Conservation (phyloP, 768 basidiomycete species). For the Termitomyces sp. region DNA sequence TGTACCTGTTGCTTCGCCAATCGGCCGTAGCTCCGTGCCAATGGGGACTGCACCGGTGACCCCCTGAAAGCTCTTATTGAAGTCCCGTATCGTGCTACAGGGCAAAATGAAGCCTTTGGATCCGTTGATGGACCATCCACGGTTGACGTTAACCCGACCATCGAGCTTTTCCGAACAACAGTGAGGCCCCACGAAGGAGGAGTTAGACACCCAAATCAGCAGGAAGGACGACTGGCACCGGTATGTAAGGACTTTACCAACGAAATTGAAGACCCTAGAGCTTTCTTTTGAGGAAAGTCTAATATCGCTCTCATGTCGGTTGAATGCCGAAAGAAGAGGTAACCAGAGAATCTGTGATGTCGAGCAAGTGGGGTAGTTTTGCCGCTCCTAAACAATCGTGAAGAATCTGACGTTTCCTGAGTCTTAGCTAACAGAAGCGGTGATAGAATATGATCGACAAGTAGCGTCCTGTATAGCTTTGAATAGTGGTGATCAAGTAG, state of each 20-base stretch:
- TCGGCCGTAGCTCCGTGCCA: constrained; percentile 1
- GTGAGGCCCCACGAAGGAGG: constrained; percentile 2
- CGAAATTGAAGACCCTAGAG: constrained; percentile 1
- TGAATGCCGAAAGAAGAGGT: no score
- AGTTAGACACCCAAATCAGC: neutral
- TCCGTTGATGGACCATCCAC: neutral
- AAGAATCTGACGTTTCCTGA: neutral
- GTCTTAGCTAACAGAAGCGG: neutral
- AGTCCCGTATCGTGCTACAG: constrained; percentile 53
- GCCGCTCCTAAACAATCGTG: neutral
- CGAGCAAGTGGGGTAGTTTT: neutral
- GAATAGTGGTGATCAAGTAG: neutral
- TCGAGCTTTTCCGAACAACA: neutral
- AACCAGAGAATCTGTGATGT: neutral
- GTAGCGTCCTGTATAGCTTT: neutral
- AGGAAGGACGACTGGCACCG: constrained; percentile 11
- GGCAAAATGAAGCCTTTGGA: constrained; percentile 47
- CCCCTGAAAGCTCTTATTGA: constrained; percentile 47
- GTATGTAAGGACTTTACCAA: constrained; percentile 34
- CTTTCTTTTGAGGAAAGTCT: neutral
- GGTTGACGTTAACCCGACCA: neutral
- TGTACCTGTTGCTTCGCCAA: constrained; percentile 3
- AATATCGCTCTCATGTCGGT: neutral
- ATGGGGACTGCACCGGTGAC: constrained; percentile 48
- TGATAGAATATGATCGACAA: neutral